Conservation (phyloP, 176 grass and related monocot species). For the Typha latifolia region DNA sequence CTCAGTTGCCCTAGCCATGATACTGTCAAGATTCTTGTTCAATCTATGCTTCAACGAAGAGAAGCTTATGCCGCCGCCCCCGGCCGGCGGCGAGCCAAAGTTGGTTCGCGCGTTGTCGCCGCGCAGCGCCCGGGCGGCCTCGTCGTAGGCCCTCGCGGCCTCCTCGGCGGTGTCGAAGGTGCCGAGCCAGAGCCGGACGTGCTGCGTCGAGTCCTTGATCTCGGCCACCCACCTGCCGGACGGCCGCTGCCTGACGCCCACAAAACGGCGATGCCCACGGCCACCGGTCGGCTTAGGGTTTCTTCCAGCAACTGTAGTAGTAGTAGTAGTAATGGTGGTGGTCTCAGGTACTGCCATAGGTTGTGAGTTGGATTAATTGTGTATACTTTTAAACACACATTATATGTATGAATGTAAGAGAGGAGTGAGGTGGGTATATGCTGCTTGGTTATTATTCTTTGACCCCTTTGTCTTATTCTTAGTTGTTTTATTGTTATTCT, state of each 20-base stretch:
- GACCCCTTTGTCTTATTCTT: too few species aligned
- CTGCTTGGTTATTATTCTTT: too few species aligned
- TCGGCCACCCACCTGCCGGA: conserved; percentile 54
- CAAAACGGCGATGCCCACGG: conserved; percentile 23
- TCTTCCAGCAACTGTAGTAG: too few species aligned
- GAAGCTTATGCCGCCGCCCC: neutral
- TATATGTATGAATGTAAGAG: too few species aligned
- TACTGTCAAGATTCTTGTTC: conserved; percentile 38
- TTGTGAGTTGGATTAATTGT: too few species aligned
- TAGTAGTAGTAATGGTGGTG: too few species aligned
- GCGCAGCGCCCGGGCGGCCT: conserved; percentile 41
- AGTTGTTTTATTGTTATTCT: too few species aligned
- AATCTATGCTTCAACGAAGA: conserved; percentile 27
- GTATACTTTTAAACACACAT: too few species aligned
- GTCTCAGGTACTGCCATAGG: too few species aligned
- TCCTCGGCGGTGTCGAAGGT: conserved; percentile 70
- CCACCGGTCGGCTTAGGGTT: too few species aligned
- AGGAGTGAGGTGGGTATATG: too few species aligned
- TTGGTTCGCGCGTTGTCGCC: conserved; percentile 49
- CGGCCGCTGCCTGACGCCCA: conserved; percentile 43
- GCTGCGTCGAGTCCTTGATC: conserved; percentile 62
- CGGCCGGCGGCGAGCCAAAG: conserved; percentile 19
- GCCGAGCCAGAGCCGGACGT: conserved; percentile 65
- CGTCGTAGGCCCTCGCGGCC: conserved; percentile 67
- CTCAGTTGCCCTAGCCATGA: conserved; percentile 29